A percentile compares a stretch with the other conserved stretches of the same genome.
Evolutionary conservation across 2,329 filamentous ascomycete genomes (phyloP).

Genomic region (Venturia pyrina): DNA sequence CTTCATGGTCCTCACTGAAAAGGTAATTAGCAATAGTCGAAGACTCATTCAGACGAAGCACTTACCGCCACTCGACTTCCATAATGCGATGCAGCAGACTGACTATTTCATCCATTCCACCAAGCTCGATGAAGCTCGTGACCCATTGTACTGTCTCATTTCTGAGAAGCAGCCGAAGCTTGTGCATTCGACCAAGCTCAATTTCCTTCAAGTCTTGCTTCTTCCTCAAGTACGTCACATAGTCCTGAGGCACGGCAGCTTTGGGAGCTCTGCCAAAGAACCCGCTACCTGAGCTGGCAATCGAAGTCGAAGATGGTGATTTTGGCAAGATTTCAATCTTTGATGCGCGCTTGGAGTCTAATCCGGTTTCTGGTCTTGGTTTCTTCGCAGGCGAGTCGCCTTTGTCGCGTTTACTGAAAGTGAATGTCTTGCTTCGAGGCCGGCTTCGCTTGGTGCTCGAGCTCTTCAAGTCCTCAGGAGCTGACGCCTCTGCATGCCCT

Average conservation of each 20-base stretch:
- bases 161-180: constrained; percentile 75
- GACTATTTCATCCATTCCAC: constrained; percentile 88
- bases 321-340: constrained; percentile 37
- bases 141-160: constrained; percentile 97
- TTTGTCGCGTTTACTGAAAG: constrained; percentile 57
- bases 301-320: constrained; percentile 41
- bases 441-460: constrained; percentile 32
- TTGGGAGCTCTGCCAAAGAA: constrained; percentile 60
- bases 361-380: constrained; percentile 47
- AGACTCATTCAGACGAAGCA: constrained; percentile 13
- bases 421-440: constrained; percentile 68
- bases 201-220: constrained; percentile 71
- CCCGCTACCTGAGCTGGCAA: constrained; percentile 37
- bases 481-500: not conserved
- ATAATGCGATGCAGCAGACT: constrained; percentile 82
- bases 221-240: constrained; percentile 75
- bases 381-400: constrained; percentile 60
- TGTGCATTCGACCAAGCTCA: constrained; percentile 92
- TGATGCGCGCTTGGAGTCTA: constrained; percentile 1
- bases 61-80: constrained; percentile 86
- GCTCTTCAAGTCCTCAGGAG: constrained; percentile 23
- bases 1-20: constrained; percentile 83
- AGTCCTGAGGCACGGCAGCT: constrained; percentile 67
- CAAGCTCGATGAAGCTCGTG: constrained; percentile 77
- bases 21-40: constrained; percentile 19